Evolutionary conservation across 306 rosid species (phyloP).

Genomic region (Vachellia pachyceras): DNA sequence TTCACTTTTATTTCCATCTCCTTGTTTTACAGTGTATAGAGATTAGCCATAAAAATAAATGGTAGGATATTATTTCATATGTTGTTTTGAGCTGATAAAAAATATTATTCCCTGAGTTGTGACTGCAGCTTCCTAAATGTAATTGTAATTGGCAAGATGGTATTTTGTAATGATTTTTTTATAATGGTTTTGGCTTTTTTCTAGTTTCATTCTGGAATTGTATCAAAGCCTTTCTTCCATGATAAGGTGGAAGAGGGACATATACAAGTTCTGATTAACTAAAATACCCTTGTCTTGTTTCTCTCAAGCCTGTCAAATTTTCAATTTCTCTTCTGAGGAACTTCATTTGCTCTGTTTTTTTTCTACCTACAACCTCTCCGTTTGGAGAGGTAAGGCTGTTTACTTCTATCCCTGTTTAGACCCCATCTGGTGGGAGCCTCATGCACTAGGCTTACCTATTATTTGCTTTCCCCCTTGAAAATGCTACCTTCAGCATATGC

Average conservation of each 20-base stretch:
- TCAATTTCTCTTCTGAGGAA: not conserved
- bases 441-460: too few relatives aligned
- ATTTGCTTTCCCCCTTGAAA: not conserved
- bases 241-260: constrained; percentile 3
- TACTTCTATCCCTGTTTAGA: too few relatives aligned
- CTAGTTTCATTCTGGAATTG: not conserved
- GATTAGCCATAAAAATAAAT: not conserved
- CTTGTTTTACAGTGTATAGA: constrained; percentile 2
- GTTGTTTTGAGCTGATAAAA: not conserved
- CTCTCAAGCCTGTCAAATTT: not conserved
- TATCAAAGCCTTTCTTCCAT: not conserved
- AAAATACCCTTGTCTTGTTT: not conserved
- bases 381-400: too few relatives aligned
- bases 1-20: not conserved
- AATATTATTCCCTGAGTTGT: not conserved
- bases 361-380: not conserved
- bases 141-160: constrained; percentile 11
- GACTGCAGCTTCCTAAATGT: not conserved
- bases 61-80: not conserved
- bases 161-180: constrained; percentile 14
- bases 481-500: too few relatives aligned
- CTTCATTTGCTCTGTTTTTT: not conserved
- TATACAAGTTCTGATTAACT: not conserved
- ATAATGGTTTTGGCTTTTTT: not conserved
- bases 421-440: too few relatives aligned